A percentile compares a stretch with the other conserved stretches of the same genome.
Conservation (phyloP, 2,329 filamentous ascomycete species). For the Cercospora berteroae region DNA sequence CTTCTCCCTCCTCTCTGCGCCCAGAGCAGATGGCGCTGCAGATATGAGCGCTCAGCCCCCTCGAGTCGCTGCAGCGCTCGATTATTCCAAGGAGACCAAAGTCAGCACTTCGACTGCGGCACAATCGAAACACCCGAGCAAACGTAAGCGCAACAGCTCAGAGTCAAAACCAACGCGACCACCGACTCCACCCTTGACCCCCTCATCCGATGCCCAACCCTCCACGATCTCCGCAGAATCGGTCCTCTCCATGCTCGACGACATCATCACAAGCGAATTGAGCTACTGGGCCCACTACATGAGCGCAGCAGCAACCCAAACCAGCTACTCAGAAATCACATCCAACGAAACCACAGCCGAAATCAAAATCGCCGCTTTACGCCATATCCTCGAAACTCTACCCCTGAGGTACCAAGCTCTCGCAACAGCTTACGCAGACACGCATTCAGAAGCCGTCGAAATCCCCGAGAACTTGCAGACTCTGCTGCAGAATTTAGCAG, state of each 20-base stretch:
- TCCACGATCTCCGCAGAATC: neutral
- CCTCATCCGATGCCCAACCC: neutral
- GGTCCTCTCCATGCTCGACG: constrained; percentile 2
- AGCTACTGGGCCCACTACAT: constrained; percentile 16
- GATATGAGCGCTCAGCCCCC: neutral
- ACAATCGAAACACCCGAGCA: neutral
- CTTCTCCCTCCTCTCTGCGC: neutral
- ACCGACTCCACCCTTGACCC: neutral
- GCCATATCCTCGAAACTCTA: constrained; percentile 18
- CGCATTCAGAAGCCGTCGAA: neutral
- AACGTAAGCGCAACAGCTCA: neutral
- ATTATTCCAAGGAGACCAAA: neutral
- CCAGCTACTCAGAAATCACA: neutral
- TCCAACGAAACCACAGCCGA: neutral
- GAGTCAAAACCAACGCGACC: neutral
- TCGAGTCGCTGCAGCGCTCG: neutral
- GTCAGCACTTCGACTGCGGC: neutral
- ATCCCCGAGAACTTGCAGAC: neutral
- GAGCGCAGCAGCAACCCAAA: neutral
- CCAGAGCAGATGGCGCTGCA: neutral
- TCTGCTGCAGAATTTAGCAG: constrained; percentile 8
- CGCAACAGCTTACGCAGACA: constrained; percentile 7
- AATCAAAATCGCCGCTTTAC: constrained; percentile 1
- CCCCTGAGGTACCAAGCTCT: constrained; percentile 18
- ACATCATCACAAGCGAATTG: constrained; percentile 15